Evolutionary conservation across 495 filamentous ascomycete species (phyloP).

Genomic region (Annulohypoxylon bovei): DNA sequence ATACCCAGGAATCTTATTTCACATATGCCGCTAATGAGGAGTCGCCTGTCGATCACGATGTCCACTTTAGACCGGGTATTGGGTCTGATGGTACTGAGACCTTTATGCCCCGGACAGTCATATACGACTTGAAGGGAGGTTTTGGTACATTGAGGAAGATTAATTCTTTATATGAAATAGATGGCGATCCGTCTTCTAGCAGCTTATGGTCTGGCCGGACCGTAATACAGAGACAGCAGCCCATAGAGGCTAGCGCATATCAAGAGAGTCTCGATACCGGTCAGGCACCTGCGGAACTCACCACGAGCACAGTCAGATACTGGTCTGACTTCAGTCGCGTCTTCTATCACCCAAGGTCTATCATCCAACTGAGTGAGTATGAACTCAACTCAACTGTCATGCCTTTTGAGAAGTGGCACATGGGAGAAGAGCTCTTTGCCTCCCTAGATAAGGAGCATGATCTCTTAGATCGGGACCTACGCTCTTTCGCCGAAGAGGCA

Average conservation of each 20-base stretch:
- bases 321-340: constrained; percentile 96
- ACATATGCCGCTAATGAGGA: constrained; percentile 77
- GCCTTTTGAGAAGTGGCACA: constrained; percentile 84
- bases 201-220: constrained; percentile 76
- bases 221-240: constrained; percentile 70
- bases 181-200: constrained; percentile 59
- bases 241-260: constrained; percentile 77
- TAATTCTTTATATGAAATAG: constrained; percentile 86
- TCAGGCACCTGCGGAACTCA: constrained; percentile 68
- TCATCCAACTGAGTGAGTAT: constrained; percentile 89
- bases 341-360: constrained; percentile 90
- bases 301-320: constrained; percentile 78
- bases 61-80: constrained; percentile 90
- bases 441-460: constrained; percentile 86
- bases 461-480: constrained; percentile 85
- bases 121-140: constrained; percentile 93
- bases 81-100: constrained; percentile 87
- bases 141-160: constrained; percentile 89
- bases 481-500: constrained; percentile 89
- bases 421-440: constrained; percentile 84
- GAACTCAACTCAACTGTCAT: constrained; percentile 77
- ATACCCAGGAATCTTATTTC: constrained; percentile 98
- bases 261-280: constrained; percentile 79
- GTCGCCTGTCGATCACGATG: constrained; percentile 86
- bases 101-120: constrained; percentile 86